Evolutionary conservation across 1,139 yeast genomes (phyloP).

Genomic region (Lodderomyces orthopsilosis): DNA sequence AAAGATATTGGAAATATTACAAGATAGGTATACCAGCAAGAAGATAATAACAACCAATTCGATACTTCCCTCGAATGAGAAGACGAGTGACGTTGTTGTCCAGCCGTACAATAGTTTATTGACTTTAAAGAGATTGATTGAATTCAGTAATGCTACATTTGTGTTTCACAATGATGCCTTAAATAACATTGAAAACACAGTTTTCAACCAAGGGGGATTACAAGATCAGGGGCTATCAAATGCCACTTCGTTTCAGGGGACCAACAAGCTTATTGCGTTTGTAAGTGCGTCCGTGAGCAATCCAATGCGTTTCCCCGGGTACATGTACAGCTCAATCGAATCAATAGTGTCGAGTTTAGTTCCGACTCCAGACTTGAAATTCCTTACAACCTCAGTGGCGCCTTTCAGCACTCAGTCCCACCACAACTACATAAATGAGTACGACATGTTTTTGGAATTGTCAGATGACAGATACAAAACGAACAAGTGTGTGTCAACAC

Average conservation of each 20-base stretch:
- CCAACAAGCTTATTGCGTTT: slow-evolving; percentile 82
- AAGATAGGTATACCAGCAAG: slow-evolving; percentile 76
- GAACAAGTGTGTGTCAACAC: slow-evolving; percentile 44
- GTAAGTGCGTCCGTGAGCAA: slow-evolving; percentile 84
- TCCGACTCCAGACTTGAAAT: slow-evolving; percentile 89
- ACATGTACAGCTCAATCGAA: slow-evolving; percentile 83
- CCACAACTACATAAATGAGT: slow-evolving; percentile 70
- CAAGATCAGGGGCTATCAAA: slow-evolving; percentile 16
- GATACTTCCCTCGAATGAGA: slow-evolving; percentile 76
- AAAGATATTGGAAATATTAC: slow-evolving; percentile 67
- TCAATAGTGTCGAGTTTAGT: slow-evolving; percentile 79
- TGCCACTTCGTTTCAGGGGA: slow-evolving; percentile 57
- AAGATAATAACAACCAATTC: slow-evolving; percentile 83
- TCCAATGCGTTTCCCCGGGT: slow-evolving; percentile 87
- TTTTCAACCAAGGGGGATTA: slow-evolving; percentile 25
- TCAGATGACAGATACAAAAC: slow-evolving; percentile 77
- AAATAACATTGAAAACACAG: slow-evolving; percentile 57
- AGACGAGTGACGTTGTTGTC: slow-evolving; percentile 89
- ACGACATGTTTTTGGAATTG: slow-evolving; percentile 81
- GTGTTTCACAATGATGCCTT: slow-evolving; percentile 91
- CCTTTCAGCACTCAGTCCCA: slow-evolving; percentile 57
- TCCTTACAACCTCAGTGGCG: slow-evolving; percentile 80
- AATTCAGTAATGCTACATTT: slow-evolving; percentile 79
- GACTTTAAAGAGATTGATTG: slow-evolving; percentile 77
- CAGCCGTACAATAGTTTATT: slow-evolving; percentile 92